Evolutionary conservation across 2,329 filamentous ascomycete genomes (phyloP), one percentile per base, ranked within the genome.

Genomic region (Blumeria graminis): DNA sequence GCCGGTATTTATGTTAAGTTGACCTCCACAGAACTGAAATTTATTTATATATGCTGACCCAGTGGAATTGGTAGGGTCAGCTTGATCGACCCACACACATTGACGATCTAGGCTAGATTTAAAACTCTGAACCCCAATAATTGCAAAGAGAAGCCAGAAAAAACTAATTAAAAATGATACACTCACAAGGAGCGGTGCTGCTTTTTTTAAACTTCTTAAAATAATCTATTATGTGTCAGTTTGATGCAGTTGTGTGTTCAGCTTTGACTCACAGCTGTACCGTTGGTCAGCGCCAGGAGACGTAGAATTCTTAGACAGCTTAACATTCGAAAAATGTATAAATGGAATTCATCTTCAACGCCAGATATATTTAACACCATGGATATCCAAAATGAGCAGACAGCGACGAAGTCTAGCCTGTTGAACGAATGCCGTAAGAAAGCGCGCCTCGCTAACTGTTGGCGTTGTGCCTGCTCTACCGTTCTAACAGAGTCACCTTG

Each of bases 131-230:
- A 98, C 84, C 6, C 92, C 93, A 58, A 98, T 82, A 60, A 98
- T 95, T 39, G 88, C 92, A 70, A 98, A 98, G 10, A 96, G 71
- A 45, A 98, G 76, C 92, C 92, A 98, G 70, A 98, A 98, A 70
- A 98, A 98, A 13, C 85, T 78, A 61, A 98, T 88, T 22, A 98
- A 73, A 66, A 98, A 95, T 1, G 86, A 89, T 35, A 98, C 89
- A 60, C 94, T 87, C 32, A 95, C 79, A 28, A 98, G 78, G 38
- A 94, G 73, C 1, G 93, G 92, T 0, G 90, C 87, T 1, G 92
- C 89, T 66, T 94, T 94, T 67, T 98, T 98, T 59, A 98, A 69
- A 75, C 90, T 96, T 67, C 87, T 79, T 48, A 98, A 72, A 64
- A 98, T 98, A 57, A 96, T 89, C 79, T 87, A 35, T 43, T 43